phyloP scores from a whole-genome alignment of 2,329 filamentous ascomycete genomes.

The Leptographium galeiforme region DNA sequence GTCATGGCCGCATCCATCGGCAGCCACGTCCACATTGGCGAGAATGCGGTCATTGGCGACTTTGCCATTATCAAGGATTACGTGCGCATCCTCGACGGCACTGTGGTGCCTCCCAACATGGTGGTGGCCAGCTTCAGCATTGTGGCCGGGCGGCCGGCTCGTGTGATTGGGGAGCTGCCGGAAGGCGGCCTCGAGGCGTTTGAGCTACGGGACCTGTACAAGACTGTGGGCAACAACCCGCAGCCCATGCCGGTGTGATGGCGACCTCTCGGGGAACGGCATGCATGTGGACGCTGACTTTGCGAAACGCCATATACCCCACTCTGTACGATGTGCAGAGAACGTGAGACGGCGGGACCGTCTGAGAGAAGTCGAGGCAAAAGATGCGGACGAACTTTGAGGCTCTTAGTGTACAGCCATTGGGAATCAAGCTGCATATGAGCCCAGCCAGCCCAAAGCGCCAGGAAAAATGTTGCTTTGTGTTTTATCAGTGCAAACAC shows the following conservation, averaged over 20 bases:
- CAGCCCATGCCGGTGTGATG: constrained; percentile 23
- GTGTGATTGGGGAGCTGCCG: constrained; percentile 68
- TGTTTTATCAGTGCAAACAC: too few species aligned
- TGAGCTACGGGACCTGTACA: constrained; percentile 51
- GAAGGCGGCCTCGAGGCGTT: constrained; percentile 55
- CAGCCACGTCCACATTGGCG: constrained; percentile 75
- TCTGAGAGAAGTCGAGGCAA: too few species aligned
- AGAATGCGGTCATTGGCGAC: constrained; percentile 63
- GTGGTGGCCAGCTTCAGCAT: constrained; percentile 86
- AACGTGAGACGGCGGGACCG: too few species aligned
- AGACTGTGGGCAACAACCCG: constrained; percentile 46
- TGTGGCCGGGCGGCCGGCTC: constrained; percentile 70
- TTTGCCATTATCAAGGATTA: constrained; percentile 92
- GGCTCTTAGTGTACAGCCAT: too few species aligned
- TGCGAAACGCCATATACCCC: too few species aligned
- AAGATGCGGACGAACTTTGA: too few species aligned
- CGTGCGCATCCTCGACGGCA: constrained; percentile 72
- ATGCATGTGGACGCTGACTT: too few species aligned
- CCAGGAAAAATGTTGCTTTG: too few species aligned
- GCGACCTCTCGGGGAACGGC: neutral
- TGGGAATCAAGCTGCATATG: too few species aligned
- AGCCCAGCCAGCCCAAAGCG: too few species aligned
- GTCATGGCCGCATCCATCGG: constrained; percentile 76
- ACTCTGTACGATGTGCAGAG: too few species aligned
- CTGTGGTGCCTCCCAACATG: constrained; percentile 75